A percentile compares a stretch with the other conserved stretches of the same genome.
Conservation (phyloP, 2,329 filamentous ascomycete species). For the Pyrenophora tritici-repentis region DNA sequence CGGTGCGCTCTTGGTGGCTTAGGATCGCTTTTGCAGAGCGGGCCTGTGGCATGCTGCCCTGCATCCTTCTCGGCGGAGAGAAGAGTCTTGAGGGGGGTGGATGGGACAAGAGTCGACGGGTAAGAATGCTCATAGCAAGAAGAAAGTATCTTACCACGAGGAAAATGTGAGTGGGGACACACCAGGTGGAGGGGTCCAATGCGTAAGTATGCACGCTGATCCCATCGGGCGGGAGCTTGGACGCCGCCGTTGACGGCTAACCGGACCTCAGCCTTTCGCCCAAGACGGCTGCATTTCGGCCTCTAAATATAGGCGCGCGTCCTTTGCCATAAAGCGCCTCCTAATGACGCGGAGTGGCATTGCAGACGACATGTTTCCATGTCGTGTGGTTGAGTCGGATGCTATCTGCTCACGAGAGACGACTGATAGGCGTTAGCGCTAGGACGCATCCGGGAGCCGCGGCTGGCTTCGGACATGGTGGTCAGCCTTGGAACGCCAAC, state of each 20-base stretch:
- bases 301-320: conserved; percentile 1
- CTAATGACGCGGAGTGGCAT: neutral
- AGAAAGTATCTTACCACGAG: conserved; percentile 16
- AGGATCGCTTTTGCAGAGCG: conserved; percentile 38
- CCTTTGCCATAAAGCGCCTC: neutral
- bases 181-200: conserved; percentile 16
- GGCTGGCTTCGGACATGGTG: conserved; percentile 5
- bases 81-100: conserved; percentile 13
- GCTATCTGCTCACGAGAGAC: neutral
- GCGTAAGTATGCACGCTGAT: conserved; percentile 17
- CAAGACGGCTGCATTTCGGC: conserved; percentile 2
- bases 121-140: conserved; percentile 23
- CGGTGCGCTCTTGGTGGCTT: conserved; percentile 73
- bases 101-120: conserved; percentile 19
- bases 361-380: neutral
- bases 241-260: conserved; percentile 12
- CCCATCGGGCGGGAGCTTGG: conserved; percentile 19
- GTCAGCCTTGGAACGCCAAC: neutral
- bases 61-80: conserved; percentile 23
- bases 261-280: conserved; percentile 4
- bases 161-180: conserved; percentile 27
- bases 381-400: conserved; percentile 2
- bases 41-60: conserved; percentile 39
- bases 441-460: conserved; percentile 17
- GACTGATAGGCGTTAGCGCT: conserved; percentile 1